A percentile compares a stretch with the other conserved stretches of the same genome.
Evolutionary conservation across 139 green algal species (phyloP).

Genomic region (Ettlia oleoabundans): DNA sequence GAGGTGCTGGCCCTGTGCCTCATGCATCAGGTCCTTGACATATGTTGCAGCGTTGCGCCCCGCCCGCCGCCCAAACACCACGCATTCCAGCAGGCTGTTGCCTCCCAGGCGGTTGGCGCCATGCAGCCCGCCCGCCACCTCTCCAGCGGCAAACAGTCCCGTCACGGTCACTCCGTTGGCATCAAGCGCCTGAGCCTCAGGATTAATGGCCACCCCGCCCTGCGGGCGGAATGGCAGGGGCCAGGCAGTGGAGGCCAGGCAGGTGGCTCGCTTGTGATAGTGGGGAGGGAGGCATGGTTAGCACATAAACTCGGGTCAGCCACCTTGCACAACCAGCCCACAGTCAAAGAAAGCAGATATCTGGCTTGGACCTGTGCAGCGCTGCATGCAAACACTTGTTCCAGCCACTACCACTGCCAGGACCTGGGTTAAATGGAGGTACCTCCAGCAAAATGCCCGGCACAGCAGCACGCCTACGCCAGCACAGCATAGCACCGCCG

Average conservation of each 20-base stretch:
- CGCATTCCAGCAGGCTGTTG: slow-evolving; percentile 98
- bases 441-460: neutral
- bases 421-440: neutral
- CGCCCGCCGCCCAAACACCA: slow-evolving; percentile 91
- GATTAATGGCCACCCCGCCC: slow-evolving; percentile 43
- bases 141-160: slow-evolving; percentile 93
- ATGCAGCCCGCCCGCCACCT: slow-evolving; percentile 95
- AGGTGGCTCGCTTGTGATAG: neutral
- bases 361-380: too few species aligned
- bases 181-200: slow-evolving; percentile 21
- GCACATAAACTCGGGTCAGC: too few species aligned
- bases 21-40: neutral
- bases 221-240: neutral
- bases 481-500: neutral
- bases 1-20: too few species aligned
- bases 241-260: neutral
- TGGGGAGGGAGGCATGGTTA: neutral
- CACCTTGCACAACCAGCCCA: too few species aligned
- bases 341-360: too few species aligned
- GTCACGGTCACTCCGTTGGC: slow-evolving; percentile 62
- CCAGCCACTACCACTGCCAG: too few species aligned
- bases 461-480: neutral
- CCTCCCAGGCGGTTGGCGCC: slow-evolving; percentile 97
- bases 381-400: too few species aligned
- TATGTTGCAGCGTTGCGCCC: slow-evolving; percentile 13